These are phyloP conservation scores for Hanseniaspora singularis DNA, from an alignment of 805 yeast species.

Conservation along the genomic window DNA sequence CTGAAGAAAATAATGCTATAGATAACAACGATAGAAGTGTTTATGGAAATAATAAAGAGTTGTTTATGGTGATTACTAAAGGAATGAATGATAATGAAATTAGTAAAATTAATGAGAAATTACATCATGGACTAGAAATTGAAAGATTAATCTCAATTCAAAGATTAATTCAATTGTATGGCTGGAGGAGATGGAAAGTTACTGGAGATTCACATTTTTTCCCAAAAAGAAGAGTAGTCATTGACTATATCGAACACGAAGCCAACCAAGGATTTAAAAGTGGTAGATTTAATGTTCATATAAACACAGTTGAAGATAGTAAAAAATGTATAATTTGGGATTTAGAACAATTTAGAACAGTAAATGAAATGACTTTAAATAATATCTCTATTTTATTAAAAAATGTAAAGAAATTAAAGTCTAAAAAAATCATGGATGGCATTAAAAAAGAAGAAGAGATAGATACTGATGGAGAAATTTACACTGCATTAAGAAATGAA, in stretches of 20 bases:
- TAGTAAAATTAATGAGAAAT: too few relatives aligned
- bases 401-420: constrained; percentile 20
- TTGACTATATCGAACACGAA: constrained; percentile 31
- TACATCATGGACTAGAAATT: background rate
- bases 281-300: constrained; percentile 25
- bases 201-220: constrained; percentile 31
- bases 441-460: background rate
- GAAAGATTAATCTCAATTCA: constrained; percentile 21
- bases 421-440: background rate
- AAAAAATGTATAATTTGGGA: constrained; percentile 28
- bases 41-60: background rate
- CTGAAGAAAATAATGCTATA: constrained; percentile 2
- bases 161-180: constrained; percentile 27
- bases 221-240: constrained; percentile 30
- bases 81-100: background rate
- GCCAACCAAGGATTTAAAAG: constrained; percentile 26
- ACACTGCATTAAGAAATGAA: background rate
- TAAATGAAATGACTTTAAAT: constrained; percentile 28
- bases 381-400: constrained; percentile 28
- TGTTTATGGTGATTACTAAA: background rate
- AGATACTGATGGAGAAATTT: constrained; percentile 1
- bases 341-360: constrained; percentile 28
- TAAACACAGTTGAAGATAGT: constrained; percentile 26
- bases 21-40: background rate
- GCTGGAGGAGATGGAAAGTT: constrained; percentile 32